These are phyloP conservation scores for Clavulina sp. DNA, from an alignment of 768 basidiomycete genomes.

Conservation along the genomic window DNA sequence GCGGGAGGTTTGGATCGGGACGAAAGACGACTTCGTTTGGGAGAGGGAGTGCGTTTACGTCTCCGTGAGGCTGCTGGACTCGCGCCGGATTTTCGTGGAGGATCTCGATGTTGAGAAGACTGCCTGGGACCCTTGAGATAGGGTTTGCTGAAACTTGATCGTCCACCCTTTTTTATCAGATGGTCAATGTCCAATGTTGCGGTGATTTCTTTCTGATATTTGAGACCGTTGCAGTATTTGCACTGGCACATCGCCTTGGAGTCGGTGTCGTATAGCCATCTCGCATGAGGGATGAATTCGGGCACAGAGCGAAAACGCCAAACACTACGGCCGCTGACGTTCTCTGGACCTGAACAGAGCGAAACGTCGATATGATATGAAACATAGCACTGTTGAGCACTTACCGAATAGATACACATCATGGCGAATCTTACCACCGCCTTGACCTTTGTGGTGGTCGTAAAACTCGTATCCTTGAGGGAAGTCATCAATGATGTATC, in stretches of 20 bases:
- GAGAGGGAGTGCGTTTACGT: not conserved
- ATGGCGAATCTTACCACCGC: not conserved
- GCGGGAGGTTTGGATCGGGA: not conserved
- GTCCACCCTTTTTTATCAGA: too few species aligned
- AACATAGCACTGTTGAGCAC: not conserved
- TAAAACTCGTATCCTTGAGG: not conserved
- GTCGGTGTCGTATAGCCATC: not conserved
- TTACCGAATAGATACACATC: constrained; percentile 3
- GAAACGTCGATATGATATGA: not conserved
- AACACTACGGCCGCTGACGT: not conserved
- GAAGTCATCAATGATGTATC: not conserved
- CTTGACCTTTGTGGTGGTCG: constrained; percentile 1
- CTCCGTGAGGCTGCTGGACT: not conserved
- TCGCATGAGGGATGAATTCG: constrained; percentile 1
- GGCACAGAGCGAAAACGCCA: not conserved
- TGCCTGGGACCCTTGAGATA: not conserved
- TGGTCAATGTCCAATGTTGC: not conserved
- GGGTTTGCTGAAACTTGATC: too few species aligned
- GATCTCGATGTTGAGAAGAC: not conserved
- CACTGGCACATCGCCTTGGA: not conserved
- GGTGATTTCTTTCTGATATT: not conserved
- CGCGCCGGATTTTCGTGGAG: not conserved
- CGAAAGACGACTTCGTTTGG: not conserved
- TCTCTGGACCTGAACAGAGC: not conserved
- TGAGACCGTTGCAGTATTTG: constrained; percentile 1